Evolutionary conservation across 2,329 filamentous ascomycete genomes (phyloP), one percentile per base, ranked within the genome.

Genomic region (Ceratocystiopsis minuta): DNA sequence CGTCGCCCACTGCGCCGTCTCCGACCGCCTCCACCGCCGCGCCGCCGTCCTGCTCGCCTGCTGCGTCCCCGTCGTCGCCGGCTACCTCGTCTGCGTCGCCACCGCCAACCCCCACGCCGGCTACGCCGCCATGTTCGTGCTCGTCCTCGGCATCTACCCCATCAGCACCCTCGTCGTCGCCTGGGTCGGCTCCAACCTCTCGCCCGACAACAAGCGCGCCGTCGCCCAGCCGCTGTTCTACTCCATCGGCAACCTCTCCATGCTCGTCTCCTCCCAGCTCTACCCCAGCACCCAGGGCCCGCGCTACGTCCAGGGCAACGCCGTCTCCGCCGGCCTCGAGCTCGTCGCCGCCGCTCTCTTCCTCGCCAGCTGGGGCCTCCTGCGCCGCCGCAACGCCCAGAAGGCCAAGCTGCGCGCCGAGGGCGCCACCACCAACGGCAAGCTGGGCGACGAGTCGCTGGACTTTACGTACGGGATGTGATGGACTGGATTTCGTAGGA

Each of bases 251-350:
- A 45, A 45, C 35, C 28, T 42, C 6, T 42, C 38, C 11, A 28
- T 35, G 16, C 36, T 46, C 7, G 39, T 46, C 16, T 43, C 44
- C n/a, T 41, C 38, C 3, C 44, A 46, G 34, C 44, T 46, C 11
- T 46, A 46, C 34, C 44, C 44, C 14, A 43, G 33, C 17, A 33
- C 37, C 20, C 44, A 46, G 15, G 44, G 38, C n/a, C 44, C 44
- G 13, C 44, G 44, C 11, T 46, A 46, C 20, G n/a, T 46, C 15
- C 16, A 38, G 20, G 44, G 44, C 6, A 46, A 46, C 16, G 38
- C 44, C 18, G 36, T 41, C 0, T 46, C 44, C 0, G 44, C 44
- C 7, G 44, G 44, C 7, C 39, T 43, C 3, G 41, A 44, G 11
- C 39, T 37, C 6, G 37, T 44, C 18, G 45, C 45, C 5, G 42